Evolutionary conservation across 495 filamentous ascomycete species (phyloP).

Genomic region (Penicillium cinerascens): DNA sequence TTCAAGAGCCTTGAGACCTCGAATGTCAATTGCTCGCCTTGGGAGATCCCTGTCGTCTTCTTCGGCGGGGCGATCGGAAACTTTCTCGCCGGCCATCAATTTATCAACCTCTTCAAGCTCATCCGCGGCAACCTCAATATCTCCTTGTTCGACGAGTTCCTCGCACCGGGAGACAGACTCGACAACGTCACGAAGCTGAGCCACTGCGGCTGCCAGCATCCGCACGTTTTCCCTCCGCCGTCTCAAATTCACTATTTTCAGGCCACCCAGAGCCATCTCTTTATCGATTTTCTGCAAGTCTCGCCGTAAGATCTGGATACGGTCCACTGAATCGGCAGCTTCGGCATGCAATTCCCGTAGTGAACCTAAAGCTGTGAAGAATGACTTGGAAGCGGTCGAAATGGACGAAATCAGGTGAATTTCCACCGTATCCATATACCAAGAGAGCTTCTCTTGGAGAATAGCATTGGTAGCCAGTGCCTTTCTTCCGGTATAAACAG

Average conservation of each 20-base stretch:
- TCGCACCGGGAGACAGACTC: constrained; percentile 75
- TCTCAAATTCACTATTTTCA: constrained; percentile 81
- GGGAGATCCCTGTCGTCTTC: constrained; percentile 22
- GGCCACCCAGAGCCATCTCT: constrained; percentile 80
- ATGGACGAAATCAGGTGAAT: constrained; percentile 96
- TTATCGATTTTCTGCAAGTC: constrained; percentile 78
- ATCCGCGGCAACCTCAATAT: constrained; percentile 74
- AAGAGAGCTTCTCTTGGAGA: constrained; percentile 97
- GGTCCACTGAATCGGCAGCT: constrained; percentile 83
- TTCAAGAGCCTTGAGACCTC: constrained; percentile 74
- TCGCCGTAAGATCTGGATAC: constrained; percentile 75
- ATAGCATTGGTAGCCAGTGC: constrained; percentile 95
- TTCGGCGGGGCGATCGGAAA: constrained; percentile 23
- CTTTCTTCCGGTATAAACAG: constrained; percentile 60
- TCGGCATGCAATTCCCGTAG: constrained; percentile 87
- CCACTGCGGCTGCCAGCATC: constrained; percentile 75
- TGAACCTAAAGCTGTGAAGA: constrained; percentile 93
- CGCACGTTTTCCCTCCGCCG: constrained; percentile 79
- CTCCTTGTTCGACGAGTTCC: constrained; percentile 71
- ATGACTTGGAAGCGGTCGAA: constrained; percentile 88
- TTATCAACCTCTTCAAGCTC: constrained; percentile 72
- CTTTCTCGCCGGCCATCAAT: constrained; percentile 66
- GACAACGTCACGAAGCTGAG: constrained; percentile 76
- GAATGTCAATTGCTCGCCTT: constrained; percentile 58
- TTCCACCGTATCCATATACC: constrained; percentile 99